Conservation (phyloP, 2,329 filamentous ascomycete genomes). For the Myriosclerotinia curreyana region DNA sequence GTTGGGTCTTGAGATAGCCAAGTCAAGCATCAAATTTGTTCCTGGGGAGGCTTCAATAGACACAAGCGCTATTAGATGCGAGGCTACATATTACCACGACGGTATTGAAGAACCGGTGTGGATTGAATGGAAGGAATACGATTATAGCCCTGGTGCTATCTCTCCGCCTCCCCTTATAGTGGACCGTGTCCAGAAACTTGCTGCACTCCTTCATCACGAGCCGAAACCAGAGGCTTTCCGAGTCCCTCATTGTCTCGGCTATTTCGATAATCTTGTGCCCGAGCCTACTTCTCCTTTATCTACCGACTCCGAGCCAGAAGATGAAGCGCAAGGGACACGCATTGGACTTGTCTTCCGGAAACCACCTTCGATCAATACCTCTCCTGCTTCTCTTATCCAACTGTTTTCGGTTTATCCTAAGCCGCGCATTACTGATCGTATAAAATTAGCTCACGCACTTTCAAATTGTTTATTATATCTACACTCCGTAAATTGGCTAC, state of each 20-base stretch:
- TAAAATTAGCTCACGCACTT: constrained; percentile 51
- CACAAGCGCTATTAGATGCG: constrained; percentile 38
- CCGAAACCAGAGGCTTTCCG: constrained; percentile 50
- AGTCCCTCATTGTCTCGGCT: constrained; percentile 51
- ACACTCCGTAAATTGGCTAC: constrained; percentile 55
- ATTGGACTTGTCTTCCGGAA: constrained; percentile 55
- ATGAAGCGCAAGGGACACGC: constrained; percentile 44
- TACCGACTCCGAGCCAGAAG: constrained; percentile 39
- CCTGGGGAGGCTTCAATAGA: constrained; percentile 7
- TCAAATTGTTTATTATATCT: constrained; percentile 53
- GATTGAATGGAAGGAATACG: constrained; percentile 53
- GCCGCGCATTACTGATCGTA: constrained; percentile 51
- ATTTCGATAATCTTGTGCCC: constrained; percentile 45
- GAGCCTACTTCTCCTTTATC: constrained; percentile 12
- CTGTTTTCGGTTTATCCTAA: constrained; percentile 45
- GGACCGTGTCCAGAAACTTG: constrained; percentile 47
- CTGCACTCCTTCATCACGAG: constrained; percentile 47
- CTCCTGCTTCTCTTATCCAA: constrained; percentile 48
- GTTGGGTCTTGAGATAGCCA: constrained; percentile 23
- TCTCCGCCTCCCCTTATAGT: constrained; percentile 45
- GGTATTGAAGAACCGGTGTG: constrained; percentile 44
- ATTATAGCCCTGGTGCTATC: constrained; percentile 39
- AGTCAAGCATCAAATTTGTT: constrained; percentile 24
- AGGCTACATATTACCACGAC: constrained; percentile 42
- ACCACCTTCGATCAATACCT: constrained; percentile 42